phyloP scores from a whole-genome alignment of 768 basidiomycete species.

The Suillus alpinus region DNA sequence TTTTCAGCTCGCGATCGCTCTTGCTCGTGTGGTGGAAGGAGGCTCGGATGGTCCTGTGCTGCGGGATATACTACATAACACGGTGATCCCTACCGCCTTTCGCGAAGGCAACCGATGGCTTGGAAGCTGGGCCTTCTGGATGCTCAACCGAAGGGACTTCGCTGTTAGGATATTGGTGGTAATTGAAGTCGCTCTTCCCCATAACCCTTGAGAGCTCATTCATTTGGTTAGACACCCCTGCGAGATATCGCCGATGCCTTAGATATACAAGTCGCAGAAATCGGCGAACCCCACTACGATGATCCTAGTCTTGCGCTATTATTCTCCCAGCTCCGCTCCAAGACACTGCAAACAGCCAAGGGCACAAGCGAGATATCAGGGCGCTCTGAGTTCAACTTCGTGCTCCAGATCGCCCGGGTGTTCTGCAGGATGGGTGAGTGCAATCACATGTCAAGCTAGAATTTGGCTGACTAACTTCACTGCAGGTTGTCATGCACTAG shows the following conservation, averaged over 20 bases:
- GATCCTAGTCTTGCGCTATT: slow-evolving; percentile 90
- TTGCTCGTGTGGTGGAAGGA: slow-evolving; percentile 83
- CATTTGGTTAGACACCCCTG: slow-evolving; percentile 59
- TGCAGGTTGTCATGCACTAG: slow-evolving; percentile 89
- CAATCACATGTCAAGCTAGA: background rate
- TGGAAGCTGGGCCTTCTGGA: slow-evolving; percentile 96
- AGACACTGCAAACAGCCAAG: slow-evolving; percentile 89
- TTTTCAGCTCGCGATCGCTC: slow-evolving; percentile 84
- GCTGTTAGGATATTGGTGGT: slow-evolving; percentile 90
- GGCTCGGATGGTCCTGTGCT: slow-evolving; percentile 80
- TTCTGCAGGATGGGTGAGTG: slow-evolving; percentile 90
- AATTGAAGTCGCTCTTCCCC: slow-evolving; percentile 25
- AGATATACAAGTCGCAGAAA: slow-evolving; percentile 53
- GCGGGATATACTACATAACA: slow-evolving; percentile 62
- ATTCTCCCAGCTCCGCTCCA: slow-evolving; percentile 85
- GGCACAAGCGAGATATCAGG: slow-evolving; percentile 91
- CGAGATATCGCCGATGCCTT: slow-evolving; percentile 65
- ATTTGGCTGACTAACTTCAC: slow-evolving; percentile 6
- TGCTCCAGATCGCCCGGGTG: slow-evolving; percentile 89
- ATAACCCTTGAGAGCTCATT: background rate
- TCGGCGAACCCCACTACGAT: slow-evolving; percentile 87
- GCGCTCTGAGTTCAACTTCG: slow-evolving; percentile 89
- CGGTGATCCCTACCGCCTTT: slow-evolving; percentile 83
- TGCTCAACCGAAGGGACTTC: slow-evolving; percentile 81
- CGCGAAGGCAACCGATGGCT: slow-evolving; percentile 88